Evolutionary conservation across 371 early-diverging fungal genomes (phyloP).

Genomic region (Capillidium rhysosporum): DNA sequence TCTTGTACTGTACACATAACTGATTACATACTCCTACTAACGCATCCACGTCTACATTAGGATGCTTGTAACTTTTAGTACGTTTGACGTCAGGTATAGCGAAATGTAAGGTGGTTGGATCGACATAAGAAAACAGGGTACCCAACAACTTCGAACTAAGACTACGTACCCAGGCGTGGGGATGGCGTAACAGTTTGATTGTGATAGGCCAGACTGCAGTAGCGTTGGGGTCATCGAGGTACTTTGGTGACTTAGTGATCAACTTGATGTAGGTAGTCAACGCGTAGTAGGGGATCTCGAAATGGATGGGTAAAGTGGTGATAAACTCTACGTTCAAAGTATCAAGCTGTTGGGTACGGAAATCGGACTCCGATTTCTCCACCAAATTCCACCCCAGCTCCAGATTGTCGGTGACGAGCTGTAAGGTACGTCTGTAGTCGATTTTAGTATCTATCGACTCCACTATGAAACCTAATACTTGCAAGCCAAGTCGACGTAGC

Average conservation of each 20-base stretch:
- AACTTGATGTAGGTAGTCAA: slow-evolving; percentile 53
- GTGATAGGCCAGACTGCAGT: slow-evolving; percentile 32
- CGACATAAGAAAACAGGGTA: slow-evolving; percentile 26
- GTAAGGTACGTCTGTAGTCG: slow-evolving; percentile 21
- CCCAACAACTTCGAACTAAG: slow-evolving; percentile 54
- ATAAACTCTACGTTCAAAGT: slow-evolving; percentile 13
- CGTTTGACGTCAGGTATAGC: slow-evolving; percentile 1
- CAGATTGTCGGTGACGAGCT: slow-evolving; percentile 23
- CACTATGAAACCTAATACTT: slow-evolving; percentile 63
- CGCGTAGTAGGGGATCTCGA: slow-evolving; percentile 72
- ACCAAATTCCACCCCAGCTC: slow-evolving; percentile 15
- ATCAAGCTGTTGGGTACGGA: slow-evolving; percentile 14
- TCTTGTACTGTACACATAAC: slow-evolving; percentile 52
- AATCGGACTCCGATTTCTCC: background rate
- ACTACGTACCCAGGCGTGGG: slow-evolving; percentile 76
- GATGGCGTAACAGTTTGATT: slow-evolving; percentile 41
- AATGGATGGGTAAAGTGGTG: slow-evolving; percentile 31
- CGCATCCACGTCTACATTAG: slow-evolving; percentile 21
- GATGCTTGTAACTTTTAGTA: slow-evolving; percentile 6
- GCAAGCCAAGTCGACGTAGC: slow-evolving; percentile 53
- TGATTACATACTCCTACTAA: slow-evolving; percentile 31
- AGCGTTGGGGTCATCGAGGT: slow-evolving; percentile 19
- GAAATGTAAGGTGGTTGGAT: background rate
- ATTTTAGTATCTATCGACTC: slow-evolving; percentile 44
- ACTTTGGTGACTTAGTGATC: slow-evolving; percentile 26